Percentiles rank a stretch among this genome's conserved stretches.
phyloP scores from a whole-genome alignment of 495 filamentous ascomycete genomes.

The Xylaria flabelliformis region DNA sequence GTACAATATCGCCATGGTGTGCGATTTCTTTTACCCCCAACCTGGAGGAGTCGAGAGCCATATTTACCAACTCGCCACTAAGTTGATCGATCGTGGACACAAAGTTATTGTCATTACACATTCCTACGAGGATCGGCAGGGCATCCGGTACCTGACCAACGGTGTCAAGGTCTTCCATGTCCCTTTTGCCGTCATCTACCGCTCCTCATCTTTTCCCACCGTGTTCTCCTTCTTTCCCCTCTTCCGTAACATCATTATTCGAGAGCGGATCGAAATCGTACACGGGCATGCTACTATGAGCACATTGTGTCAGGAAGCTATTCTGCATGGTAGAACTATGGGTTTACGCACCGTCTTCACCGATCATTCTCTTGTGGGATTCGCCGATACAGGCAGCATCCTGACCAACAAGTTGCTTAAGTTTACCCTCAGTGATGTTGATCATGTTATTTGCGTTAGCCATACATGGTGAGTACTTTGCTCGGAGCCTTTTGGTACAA shows the following conservation, averaged over 20 bases:
- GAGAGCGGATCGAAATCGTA: slow-evolving; percentile 94
- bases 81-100: slow-evolving; percentile 95
- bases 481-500: not conserved
- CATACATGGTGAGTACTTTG: slow-evolving; percentile 80
- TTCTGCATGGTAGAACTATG: slow-evolving; percentile 96
- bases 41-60: slow-evolving; percentile 96
- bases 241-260: slow-evolving; percentile 92
- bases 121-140: slow-evolving; percentile 88
- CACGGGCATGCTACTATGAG: slow-evolving; percentile 94
- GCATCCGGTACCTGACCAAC: slow-evolving; percentile 96
- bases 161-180: slow-evolving; percentile 98
- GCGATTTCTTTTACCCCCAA: slow-evolving; percentile 99
- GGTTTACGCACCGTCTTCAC: slow-evolving; percentile 94
- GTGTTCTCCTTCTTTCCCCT: slow-evolving; percentile 98
- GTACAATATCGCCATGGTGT: slow-evolving; percentile 83
- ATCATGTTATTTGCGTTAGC: slow-evolving; percentile 97
- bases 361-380: slow-evolving; percentile 97
- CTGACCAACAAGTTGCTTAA: slow-evolving; percentile 96
- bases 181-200: slow-evolving; percentile 93
- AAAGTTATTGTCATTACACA: slow-evolving; percentile 98
- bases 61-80: slow-evolving; percentile 95
- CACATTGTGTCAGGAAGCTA: slow-evolving; percentile 91
- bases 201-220: slow-evolving; percentile 92
- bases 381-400: slow-evolving; percentile 95
- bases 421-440: slow-evolving; percentile 94